These are phyloP conservation scores for Diplodia seriata DNA, from an alignment of 2,329 filamentous ascomycete species.

Conservation along the genomic window DNA sequence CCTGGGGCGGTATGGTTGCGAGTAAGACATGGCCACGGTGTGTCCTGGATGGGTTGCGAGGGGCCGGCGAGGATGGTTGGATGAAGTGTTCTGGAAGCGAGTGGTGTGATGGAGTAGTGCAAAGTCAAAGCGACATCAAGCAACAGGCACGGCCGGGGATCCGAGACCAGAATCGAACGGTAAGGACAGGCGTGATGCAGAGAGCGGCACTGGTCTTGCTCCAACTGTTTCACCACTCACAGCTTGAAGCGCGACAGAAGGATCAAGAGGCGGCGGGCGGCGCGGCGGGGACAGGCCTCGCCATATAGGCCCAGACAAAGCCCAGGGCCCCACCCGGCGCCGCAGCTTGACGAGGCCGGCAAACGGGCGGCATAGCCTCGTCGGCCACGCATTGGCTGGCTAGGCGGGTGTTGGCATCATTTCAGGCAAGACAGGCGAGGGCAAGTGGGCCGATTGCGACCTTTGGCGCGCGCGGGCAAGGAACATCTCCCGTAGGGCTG, in stretches of 20 bases:
- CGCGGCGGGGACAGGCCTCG: background rate
- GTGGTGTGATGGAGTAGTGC: background rate
- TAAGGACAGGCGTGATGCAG: constrained; percentile 5
- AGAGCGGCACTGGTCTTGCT: constrained; percentile 2
- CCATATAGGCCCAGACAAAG: constrained; percentile 13
- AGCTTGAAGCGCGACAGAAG: constrained; percentile 10
- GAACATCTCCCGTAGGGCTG: constrained; percentile 29
- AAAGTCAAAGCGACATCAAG: background rate
- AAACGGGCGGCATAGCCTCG: constrained; percentile 12
- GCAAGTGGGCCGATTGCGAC: constrained; percentile 23
- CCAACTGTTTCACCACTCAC: constrained; percentile 9
- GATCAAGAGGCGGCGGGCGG: background rate
- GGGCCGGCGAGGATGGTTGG: background rate
- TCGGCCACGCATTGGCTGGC: no score
- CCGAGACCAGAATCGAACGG: background rate
- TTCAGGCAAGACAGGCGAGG: constrained; percentile 21
- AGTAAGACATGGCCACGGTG: constrained; percentile 16
- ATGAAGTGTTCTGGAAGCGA: constrained; percentile 8
- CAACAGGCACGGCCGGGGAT: background rate
- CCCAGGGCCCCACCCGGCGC: constrained; percentile 1
- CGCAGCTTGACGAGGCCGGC: constrained; percentile 17
- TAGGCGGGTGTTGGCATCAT: background rate
- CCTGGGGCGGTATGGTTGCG: background rate
- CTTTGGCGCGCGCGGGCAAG: no score
- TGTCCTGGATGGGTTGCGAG: background rate